Conservation (phyloP, 108 stramenopile species). For the Cyclotella sp. region DNA sequence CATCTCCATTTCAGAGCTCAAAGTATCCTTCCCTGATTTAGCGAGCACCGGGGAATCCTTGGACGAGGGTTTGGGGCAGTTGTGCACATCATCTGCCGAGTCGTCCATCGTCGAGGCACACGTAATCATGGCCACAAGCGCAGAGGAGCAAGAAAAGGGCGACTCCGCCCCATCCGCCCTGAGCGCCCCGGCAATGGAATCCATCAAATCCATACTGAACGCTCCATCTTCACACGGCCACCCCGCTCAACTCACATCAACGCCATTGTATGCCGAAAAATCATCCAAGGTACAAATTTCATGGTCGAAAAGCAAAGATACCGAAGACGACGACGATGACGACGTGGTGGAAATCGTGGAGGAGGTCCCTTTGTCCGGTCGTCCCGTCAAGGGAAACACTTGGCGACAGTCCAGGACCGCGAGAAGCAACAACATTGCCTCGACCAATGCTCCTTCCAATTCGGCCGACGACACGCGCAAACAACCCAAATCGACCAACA, state of each 20-base stretch:
- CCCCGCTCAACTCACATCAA: too few species aligned
- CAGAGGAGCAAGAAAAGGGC: neutral
- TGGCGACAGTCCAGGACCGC: neutral
- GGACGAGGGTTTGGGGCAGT: too few species aligned
- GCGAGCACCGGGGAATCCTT: too few species aligned
- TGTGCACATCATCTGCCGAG: too few species aligned
- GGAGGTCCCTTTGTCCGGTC: neutral
- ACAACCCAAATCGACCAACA: slow-evolving; percentile 17
- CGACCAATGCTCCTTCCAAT: too few species aligned
- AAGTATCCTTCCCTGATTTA: too few species aligned
- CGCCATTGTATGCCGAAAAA: neutral
- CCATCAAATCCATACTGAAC: slow-evolving; percentile 3
- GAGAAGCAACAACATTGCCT: too few species aligned
- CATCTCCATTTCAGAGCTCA: too few species aligned
- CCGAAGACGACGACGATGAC: neutral
- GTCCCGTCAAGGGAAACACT: neutral
- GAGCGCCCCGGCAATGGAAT: slow-evolving; percentile 11
- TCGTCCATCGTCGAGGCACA: too few species aligned
- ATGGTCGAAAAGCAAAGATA: neutral
- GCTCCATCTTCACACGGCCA: neutral
- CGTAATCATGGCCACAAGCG: too few species aligned
- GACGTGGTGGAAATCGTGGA: slow-evolving; percentile 3
- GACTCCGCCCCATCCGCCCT: neutral
- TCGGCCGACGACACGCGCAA: neutral
- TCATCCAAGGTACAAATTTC: neutral